Base-by-base conservation (phyloP, 495 filamentous ascomycete genomes). In the Xylaria acuta region DNA sequence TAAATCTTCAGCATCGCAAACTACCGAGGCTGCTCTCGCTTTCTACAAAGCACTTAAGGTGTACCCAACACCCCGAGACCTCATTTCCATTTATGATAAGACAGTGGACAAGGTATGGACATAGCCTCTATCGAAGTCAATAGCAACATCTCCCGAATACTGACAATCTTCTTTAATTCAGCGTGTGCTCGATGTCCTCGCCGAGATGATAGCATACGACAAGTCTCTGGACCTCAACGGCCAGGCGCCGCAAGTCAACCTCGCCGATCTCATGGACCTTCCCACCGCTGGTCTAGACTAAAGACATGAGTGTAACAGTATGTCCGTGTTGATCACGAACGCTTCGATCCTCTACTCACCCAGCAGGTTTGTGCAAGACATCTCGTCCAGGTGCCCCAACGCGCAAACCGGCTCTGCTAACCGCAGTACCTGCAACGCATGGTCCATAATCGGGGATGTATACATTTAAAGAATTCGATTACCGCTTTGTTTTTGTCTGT, bases 41-140 rank as follows among this genome's bases (percentile, higher is more conserved):
- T 98, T 99, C 84, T 99, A 97, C 89, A 95, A 93, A 87, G 96
- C 96, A 49, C 87, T 99, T 76, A 99, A 98, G 87, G 96, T 99
- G 45, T 99, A 99, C 83, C 96, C 96, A 11, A 91, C 94, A 73
- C 96, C 96, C 9, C 88, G 90, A 77, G 96, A 98, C 77, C 86
- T 99, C 69, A 97, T 99, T 80, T 87, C 85, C 70, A 98, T 99
- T 80, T 99, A 98, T 84, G 97, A 98, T 82, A 97, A 97, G 88
- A 98, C 95, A 56, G 95, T 97, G 30, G 89, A 94, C 60, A 97
- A 97, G 90, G 89, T 92, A 84, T 72, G 79, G 70, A 63, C 43
- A 22, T 32, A 6, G 25, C 27, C 22, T 40, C 25, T 38, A 16
- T 47, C 18, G 38, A 36, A 53, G 32, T 38, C 58, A 27, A 36